Percentiles rank a stretch among this genome's conserved stretches.
These are phyloP conservation scores for Macrolepiota fuliginosa DNA, from an alignment of 768 basidiomycete species.

Conservation along the genomic window DNA sequence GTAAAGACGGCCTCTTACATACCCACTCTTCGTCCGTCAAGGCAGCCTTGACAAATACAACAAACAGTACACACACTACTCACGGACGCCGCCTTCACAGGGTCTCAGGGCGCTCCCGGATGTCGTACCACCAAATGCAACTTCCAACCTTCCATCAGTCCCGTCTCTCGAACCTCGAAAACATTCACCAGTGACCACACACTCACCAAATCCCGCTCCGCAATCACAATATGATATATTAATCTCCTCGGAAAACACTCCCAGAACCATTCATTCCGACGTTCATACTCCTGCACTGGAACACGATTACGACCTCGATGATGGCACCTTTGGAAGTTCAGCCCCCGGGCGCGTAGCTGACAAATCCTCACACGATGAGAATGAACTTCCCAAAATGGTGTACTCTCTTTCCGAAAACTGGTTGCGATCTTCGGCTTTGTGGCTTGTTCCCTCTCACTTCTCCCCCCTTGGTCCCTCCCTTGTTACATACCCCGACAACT, in stretches of 20 bases:
- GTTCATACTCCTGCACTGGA: background rate
- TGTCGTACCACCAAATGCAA: background rate
- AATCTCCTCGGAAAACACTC: background rate
- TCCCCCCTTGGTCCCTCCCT: background rate
- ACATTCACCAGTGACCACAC: no score
- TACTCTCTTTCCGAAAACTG: background rate
- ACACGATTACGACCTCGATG: background rate
- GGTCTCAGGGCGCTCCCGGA: background rate
- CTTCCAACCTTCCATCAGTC: background rate
- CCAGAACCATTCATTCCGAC: background rate
- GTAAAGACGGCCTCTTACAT: background rate
- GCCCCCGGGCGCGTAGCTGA: background rate
- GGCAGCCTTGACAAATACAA: background rate
- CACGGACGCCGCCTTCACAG: no score
- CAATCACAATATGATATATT: background rate
- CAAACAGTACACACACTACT: no score
- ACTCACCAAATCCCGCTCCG: background rate
- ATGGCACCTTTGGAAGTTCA: background rate
- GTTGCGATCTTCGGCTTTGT: background rate
- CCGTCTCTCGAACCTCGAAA: background rate
- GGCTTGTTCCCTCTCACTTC: background rate
- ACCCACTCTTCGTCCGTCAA: background rate
- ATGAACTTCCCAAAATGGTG: background rate
- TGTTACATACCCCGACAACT: background rate
- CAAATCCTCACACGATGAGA: background rate